These are phyloP conservation scores for Candida krabiensis DNA, from an alignment of 805 yeast genomes.

Conservation along the genomic window DNA sequence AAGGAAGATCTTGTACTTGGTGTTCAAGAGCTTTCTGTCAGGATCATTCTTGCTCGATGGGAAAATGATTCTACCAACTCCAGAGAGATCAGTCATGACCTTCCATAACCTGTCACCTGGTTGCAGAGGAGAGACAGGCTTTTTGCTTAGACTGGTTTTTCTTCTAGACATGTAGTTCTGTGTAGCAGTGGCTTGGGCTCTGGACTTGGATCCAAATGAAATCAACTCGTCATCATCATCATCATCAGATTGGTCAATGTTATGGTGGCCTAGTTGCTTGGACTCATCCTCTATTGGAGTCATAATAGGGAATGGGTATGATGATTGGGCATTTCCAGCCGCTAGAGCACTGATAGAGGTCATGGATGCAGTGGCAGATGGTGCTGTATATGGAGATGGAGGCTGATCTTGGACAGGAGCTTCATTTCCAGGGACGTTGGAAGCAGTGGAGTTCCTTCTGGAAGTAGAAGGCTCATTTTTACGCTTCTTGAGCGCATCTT, in stretches of 20 bases:
- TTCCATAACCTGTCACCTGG: constrained; percentile 77
- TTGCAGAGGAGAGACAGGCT: constrained; percentile 16
- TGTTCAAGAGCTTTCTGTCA: constrained; percentile 68
- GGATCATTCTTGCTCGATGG: constrained; percentile 61
- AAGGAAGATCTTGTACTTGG: constrained; percentile 81
- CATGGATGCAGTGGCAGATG: constrained; percentile 71
- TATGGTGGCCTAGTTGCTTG: constrained; percentile 31
- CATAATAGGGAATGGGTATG: constrained; percentile 52
- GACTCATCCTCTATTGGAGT: constrained; percentile 37
- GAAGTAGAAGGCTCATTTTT: constrained; percentile 20
- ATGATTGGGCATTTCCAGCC: constrained; percentile 31
- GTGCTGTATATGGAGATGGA: constrained; percentile 77
- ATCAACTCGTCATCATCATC: constrained; percentile 51
- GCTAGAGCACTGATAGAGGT: constrained; percentile 56
- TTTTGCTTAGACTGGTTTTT: constrained; percentile 1
- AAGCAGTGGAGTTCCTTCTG: constrained; percentile 29
- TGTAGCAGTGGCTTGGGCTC: constrained; percentile 53
- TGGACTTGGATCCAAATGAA: constrained; percentile 60
- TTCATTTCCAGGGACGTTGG: constrained; percentile 13
- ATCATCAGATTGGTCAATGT: constrained; percentile 30
- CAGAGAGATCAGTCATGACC: constrained; percentile 80
- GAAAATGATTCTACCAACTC: constrained; percentile 74
- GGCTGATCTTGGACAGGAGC: constrained; percentile 22
- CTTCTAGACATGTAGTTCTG: constrained; percentile 37
- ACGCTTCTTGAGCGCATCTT: constrained; percentile 47